These are phyloP conservation scores for Termitomyces sp. DNA, from an alignment of 768 basidiomycete species.

Conservation along the genomic window DNA sequence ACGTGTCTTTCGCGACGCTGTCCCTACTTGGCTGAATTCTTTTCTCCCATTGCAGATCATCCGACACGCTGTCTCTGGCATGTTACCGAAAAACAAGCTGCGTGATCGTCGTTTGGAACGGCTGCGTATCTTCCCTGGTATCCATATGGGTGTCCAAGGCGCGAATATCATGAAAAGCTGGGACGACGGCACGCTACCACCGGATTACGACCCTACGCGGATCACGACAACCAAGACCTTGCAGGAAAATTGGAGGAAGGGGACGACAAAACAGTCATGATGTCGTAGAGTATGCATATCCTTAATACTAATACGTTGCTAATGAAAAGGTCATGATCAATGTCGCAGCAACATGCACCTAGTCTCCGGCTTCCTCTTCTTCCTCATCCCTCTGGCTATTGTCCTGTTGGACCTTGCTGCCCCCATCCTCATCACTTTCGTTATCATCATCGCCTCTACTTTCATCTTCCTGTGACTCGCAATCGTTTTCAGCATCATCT, in stretches of 20 bases:
- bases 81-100: constrained; percentile 98
- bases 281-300: constrained; percentile 3
- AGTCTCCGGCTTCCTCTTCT: not conserved
- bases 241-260: constrained; percentile 25
- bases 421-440: not conserved
- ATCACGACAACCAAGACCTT: constrained; percentile 36
- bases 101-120: constrained; percentile 84
- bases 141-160: constrained; percentile 72
- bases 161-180: constrained; percentile 77
- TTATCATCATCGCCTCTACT: not conserved
- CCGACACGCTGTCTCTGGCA: constrained; percentile 92
- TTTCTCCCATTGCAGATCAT: constrained; percentile 69
- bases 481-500: not conserved
- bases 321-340: not conserved
- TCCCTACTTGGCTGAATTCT: not conserved
- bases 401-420: constrained; percentile 2
- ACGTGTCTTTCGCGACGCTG: constrained; percentile 21
- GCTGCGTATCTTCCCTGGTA: constrained; percentile 81
- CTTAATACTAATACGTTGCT: constrained; percentile 1
- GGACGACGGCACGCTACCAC: constrained; percentile 72
- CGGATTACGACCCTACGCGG: constrained; percentile 37
- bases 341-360: not conserved
- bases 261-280: constrained; percentile 5
- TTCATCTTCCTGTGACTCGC: not conserved
- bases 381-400: constrained; percentile 4